Conservation (phyloP, 306 rosid species). For the Acacia melanoxylon region DNA sequence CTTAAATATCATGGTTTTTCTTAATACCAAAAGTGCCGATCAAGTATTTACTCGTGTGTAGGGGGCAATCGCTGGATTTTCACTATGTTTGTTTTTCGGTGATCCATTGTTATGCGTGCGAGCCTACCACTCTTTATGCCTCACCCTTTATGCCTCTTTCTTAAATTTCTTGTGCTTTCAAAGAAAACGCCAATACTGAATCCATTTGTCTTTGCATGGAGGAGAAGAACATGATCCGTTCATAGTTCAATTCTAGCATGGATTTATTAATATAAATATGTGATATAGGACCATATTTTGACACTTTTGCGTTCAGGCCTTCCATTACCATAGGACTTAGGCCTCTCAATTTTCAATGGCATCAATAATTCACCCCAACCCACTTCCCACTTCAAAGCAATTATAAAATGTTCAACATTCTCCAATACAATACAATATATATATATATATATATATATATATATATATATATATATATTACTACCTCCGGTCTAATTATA, state of each 20-base stretch:
- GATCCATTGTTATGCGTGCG: no score
- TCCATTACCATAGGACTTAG: not conserved
- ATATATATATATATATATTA: no score
- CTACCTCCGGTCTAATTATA: no score
- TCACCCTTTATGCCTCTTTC: no score
- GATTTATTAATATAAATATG: slow-evolving; percentile 20
- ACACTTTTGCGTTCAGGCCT: slow-evolving; percentile 33
- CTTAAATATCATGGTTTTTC: no score
- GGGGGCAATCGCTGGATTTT: no score
- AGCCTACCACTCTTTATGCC: no score
- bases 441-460: not conserved
- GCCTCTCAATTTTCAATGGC: not conserved
- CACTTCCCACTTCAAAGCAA: slow-evolving; percentile 8
- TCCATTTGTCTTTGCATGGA: slow-evolving; percentile 22
- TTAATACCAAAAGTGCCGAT: no score
- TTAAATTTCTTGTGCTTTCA: no score
- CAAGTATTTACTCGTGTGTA: no score
- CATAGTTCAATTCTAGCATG: slow-evolving; percentile 20
- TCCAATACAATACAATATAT: not conserved
- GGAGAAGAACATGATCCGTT: slow-evolving; percentile 11
- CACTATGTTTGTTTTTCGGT: no score
- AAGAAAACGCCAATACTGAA: not conserved
- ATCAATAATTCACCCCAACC: slow-evolving; percentile 16
- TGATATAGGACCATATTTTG: slow-evolving; percentile 21
- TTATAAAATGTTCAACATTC: not conserved